These are phyloP conservation scores for Trichoderma afroharzianum DNA, from an alignment of 2,329 filamentous ascomycete species.

Conservation along the genomic window DNA sequence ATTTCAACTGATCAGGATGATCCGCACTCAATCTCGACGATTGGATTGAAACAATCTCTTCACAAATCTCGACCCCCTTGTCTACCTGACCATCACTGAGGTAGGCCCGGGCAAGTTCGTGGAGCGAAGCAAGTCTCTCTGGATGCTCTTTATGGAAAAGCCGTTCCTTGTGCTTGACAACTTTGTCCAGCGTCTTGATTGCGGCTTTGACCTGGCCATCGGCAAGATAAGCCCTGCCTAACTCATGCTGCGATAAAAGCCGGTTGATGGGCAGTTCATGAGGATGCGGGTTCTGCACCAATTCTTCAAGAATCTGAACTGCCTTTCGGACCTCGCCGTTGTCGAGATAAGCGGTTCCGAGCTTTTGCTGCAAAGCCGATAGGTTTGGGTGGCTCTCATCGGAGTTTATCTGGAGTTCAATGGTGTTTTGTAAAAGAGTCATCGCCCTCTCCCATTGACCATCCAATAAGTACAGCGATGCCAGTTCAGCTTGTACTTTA, in stretches of 20 bases:
- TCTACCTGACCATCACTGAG: constrained; percentile 8
- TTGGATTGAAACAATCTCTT: constrained; percentile 9
- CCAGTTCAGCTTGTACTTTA: background rate
- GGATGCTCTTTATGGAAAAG: constrained; percentile 2
- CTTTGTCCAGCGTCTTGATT: background rate
- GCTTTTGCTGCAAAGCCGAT: constrained; percentile 3
- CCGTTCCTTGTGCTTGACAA: constrained; percentile 5
- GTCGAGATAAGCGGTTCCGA: constrained; percentile 4
- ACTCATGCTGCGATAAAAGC: constrained; percentile 2
- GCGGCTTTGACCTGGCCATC: constrained; percentile 15
- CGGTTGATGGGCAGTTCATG: background rate
- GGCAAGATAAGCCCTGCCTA: constrained; percentile 6
- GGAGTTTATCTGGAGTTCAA: background rate
- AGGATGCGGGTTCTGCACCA: background rate
- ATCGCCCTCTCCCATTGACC: constrained; percentile 6
- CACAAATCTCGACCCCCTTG: background rate
- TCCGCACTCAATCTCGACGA: background rate
- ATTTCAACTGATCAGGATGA: constrained; percentile 7
- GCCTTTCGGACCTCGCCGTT: constrained; percentile 8
- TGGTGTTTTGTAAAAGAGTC: background rate
- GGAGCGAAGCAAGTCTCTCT: constrained; percentile 3
- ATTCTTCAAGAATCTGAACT: background rate
- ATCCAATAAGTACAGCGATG: background rate
- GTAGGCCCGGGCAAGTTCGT: constrained; percentile 12
- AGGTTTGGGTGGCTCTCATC: constrained; percentile 1